phyloP scores from a whole-genome alignment of 2,329 filamentous ascomycete species.

The Nigrospora sphaerica region DNA sequence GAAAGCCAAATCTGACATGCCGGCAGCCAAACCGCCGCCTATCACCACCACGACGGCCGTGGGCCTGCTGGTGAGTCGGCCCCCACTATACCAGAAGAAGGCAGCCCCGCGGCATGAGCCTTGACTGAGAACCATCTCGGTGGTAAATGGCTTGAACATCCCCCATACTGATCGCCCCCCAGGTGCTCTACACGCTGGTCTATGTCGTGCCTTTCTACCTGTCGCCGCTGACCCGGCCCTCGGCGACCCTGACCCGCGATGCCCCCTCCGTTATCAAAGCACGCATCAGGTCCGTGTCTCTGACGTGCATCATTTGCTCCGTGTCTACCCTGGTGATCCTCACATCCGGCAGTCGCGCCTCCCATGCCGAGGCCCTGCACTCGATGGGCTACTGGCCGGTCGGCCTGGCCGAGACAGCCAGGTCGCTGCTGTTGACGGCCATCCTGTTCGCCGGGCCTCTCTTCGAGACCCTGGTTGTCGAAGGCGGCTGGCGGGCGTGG shows the following conservation, averaged over 20 bases:
- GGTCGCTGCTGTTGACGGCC: slow-evolving; percentile 62
- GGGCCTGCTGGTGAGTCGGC: slow-evolving; percentile 25
- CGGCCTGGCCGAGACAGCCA: slow-evolving; percentile 55
- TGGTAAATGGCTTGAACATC: not conserved
- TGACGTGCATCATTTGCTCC: slow-evolving; percentile 66
- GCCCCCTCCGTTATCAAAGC: slow-evolving; percentile 83
- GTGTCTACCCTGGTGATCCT: slow-evolving; percentile 61
- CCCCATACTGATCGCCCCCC: slow-evolving; percentile 1
- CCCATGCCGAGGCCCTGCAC: slow-evolving; percentile 50
- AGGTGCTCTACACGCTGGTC: slow-evolving; percentile 76
- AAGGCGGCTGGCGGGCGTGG: slow-evolving; percentile 64
- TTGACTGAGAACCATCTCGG: no score
- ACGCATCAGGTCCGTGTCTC: slow-evolving; percentile 71
- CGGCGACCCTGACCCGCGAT: slow-evolving; percentile 72
- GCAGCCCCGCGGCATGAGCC: no score
- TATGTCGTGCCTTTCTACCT: slow-evolving; percentile 92
- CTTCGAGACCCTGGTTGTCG: slow-evolving; percentile 69
- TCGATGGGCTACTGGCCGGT: slow-evolving; percentile 78
- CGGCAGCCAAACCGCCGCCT: slow-evolving; percentile 27
- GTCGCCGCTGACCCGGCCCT: slow-evolving; percentile 71
- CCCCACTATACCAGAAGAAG: not conserved
- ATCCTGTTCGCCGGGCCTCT: slow-evolving; percentile 80
- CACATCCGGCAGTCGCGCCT: slow-evolving; percentile 41
- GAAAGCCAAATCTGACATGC: slow-evolving; percentile 11
- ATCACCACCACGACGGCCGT: slow-evolving; percentile 30